phyloP scores from a whole-genome alignment of 495 filamentous ascomycete genomes.

The Oidiodendron maius region DNA sequence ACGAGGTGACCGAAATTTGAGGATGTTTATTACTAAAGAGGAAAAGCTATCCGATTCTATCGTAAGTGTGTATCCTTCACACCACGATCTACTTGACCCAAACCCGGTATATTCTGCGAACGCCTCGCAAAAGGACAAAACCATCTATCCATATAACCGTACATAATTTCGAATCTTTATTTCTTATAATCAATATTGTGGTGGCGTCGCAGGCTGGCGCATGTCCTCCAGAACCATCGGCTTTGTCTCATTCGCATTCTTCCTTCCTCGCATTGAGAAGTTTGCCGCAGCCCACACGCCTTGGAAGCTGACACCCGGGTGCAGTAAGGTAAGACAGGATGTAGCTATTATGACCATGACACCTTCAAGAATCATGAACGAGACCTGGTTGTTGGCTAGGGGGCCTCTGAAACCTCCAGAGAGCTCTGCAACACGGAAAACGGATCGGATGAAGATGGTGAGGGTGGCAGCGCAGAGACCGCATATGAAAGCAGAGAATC shows the following conservation, averaged over 20 bases:
- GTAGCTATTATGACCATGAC: slow-evolving; percentile 49
- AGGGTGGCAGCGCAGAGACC: slow-evolving; percentile 18
- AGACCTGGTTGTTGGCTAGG: slow-evolving; percentile 26
- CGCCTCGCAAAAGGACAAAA: too few relatives aligned
- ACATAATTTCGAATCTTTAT: too few relatives aligned
- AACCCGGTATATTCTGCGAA: too few relatives aligned
- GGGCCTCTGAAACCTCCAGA: slow-evolving; percentile 26
- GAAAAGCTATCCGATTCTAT: too few relatives aligned
- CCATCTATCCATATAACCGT: too few relatives aligned
- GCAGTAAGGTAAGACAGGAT: slow-evolving; percentile 43
- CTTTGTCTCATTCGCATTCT: background rate
- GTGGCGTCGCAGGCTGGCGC: too few relatives aligned
- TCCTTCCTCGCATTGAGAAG: background rate
- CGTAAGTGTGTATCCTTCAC: too few relatives aligned
- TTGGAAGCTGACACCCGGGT: slow-evolving; percentile 48
- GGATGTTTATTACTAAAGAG: too few relatives aligned
- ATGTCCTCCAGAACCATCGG: too few relatives aligned
- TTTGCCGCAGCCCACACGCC: slow-evolving; percentile 6
- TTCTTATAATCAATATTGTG: too few relatives aligned
- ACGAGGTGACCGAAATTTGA: too few relatives aligned
- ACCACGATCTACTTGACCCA: too few relatives aligned
- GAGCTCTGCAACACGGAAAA: slow-evolving; percentile 30
- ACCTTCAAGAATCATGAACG: slow-evolving; percentile 64
- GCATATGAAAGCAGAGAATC: slow-evolving; percentile 7
- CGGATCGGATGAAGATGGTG: slow-evolving; percentile 27